phyloP scores from a whole-genome alignment of 495 filamentous ascomycete genomes.

The Hypoxylon intermedium region DNA sequence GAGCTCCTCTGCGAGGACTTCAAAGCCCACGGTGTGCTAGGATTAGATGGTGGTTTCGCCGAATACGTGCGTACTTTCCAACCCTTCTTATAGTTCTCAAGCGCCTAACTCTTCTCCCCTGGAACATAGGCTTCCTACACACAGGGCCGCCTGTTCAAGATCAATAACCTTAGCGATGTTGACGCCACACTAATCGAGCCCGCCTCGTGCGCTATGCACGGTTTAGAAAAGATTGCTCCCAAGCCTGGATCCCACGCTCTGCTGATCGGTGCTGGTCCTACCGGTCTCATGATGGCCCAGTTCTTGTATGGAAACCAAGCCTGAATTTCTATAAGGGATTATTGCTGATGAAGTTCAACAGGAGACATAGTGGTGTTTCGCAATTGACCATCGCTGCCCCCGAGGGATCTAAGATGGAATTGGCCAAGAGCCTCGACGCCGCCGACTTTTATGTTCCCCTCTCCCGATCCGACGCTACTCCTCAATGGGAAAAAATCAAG shows the following conservation, averaged over 20 bases:
- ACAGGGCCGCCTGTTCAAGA: conserved; percentile 71
- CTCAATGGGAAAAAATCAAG: conserved; percentile 68
- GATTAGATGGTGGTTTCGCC: conserved; percentile 72
- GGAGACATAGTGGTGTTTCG: conserved; percentile 65
- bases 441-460: conserved; percentile 70
- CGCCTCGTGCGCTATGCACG: conserved; percentile 73
- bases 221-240: conserved; percentile 74
- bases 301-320: conserved; percentile 32
- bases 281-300: conserved; percentile 59
- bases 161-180: conserved; percentile 71
- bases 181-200: conserved; percentile 78
- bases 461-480: conserved; percentile 60
- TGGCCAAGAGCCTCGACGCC: conserved; percentile 71
- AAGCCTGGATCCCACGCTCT: conserved; percentile 71
- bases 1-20: conserved; percentile 75
- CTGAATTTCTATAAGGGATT: not conserved
- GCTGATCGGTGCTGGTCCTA: conserved; percentile 73
- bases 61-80: conserved; percentile 64
- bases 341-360: conserved; percentile 20
- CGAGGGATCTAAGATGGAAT: conserved; percentile 70
- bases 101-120: conserved; percentile 2
- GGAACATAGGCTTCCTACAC: conserved; percentile 48
- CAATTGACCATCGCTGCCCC: conserved; percentile 72
- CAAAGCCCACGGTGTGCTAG: conserved; percentile 66
- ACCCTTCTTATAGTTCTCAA: conserved; percentile 7